These are phyloP conservation scores for Thalassia testudinum DNA, from an alignment of 116 monocot genomes.

Conservation along the genomic window DNA sequence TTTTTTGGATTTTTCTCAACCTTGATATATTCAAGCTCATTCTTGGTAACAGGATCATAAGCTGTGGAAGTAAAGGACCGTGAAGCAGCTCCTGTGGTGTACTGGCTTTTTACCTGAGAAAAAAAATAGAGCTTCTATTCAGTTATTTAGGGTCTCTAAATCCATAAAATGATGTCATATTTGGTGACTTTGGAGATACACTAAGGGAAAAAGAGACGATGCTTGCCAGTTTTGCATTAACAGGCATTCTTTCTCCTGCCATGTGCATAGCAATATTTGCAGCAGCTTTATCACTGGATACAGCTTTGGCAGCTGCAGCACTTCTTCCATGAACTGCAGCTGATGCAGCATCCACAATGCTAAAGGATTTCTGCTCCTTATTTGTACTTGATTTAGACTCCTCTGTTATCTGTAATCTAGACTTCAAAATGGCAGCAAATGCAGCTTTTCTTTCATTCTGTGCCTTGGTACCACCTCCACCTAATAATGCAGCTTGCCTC, in stretches of 20 bases:
- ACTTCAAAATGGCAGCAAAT: constrained; percentile 53
- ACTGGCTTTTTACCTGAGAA: constrained; percentile 78
- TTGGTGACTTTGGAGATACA: background rate
- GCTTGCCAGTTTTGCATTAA: constrained; percentile 83
- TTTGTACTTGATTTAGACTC: constrained; percentile 34
- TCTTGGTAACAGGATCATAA: constrained; percentile 86
- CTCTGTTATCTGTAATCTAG: constrained; percentile 54
- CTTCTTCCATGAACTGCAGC: constrained; percentile 91
- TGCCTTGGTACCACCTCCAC: constrained; percentile 95
- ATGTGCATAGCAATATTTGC: constrained; percentile 84
- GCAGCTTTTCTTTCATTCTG: constrained; percentile 92
- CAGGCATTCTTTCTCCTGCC: constrained; percentile 78
- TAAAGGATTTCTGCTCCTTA: constrained; percentile 53
- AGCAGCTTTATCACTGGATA: constrained; percentile 70
- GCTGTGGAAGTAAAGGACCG: constrained; percentile 94
- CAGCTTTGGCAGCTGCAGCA: constrained; percentile 80
- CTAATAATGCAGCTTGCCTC: constrained; percentile 60
- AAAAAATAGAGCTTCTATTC: background rate
- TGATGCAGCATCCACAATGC: constrained; percentile 97
- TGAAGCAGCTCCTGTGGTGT: constrained; percentile 83
- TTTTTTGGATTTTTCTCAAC: constrained; percentile 91
- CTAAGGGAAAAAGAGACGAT: background rate
- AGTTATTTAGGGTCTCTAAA: background rate
- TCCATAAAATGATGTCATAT: too few species aligned
- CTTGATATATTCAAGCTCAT: constrained; percentile 83